Conservation (phyloP, 352 stramenopile genomes). For the Globisporangium acanthophoron region DNA sequence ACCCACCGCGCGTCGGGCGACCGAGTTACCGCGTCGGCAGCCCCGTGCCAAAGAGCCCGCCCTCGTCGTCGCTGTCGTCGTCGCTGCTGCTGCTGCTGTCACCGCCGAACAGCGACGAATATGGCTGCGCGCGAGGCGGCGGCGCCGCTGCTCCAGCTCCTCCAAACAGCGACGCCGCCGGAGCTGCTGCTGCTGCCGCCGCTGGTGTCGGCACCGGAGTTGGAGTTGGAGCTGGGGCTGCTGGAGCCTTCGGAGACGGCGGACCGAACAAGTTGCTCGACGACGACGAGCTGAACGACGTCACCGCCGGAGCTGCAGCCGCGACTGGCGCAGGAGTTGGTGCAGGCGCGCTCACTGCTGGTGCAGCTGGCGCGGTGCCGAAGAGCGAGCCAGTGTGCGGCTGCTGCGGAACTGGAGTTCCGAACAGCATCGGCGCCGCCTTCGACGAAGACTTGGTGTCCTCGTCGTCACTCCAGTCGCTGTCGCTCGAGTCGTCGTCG, state of each 20-base stretch:
- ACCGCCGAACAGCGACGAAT: constrained; percentile 58
- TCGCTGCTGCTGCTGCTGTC: constrained; percentile 52
- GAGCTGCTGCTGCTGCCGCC: background rate
- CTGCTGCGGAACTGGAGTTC: constrained; percentile 2
- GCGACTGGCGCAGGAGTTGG: background rate
- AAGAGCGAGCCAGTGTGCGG: no score
- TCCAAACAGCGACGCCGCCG: constrained; percentile 16
- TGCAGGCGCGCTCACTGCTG: background rate
- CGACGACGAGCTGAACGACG: background rate
- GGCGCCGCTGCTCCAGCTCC: constrained; percentile 5
- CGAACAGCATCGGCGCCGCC: constrained; percentile 24
- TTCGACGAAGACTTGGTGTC: constrained; percentile 16
- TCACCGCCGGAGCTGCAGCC: background rate
- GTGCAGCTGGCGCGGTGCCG: constrained; percentile 7
- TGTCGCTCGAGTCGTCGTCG: constrained; percentile 51
- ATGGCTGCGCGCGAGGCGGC: constrained; percentile 23
- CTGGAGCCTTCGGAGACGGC: background rate
- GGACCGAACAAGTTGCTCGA: background rate
- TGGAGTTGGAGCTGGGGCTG: background rate
- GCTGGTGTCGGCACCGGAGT: background rate
- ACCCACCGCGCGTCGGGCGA: background rate
- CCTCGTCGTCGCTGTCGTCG: constrained; percentile 74
- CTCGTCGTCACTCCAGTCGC: constrained; percentile 60
- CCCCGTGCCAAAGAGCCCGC: constrained; percentile 71
- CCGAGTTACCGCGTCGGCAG: constrained; percentile 54